phyloP scores from a whole-genome alignment of 2,329 filamentous ascomycete species.

The Colletotrichum costaricense region DNA sequence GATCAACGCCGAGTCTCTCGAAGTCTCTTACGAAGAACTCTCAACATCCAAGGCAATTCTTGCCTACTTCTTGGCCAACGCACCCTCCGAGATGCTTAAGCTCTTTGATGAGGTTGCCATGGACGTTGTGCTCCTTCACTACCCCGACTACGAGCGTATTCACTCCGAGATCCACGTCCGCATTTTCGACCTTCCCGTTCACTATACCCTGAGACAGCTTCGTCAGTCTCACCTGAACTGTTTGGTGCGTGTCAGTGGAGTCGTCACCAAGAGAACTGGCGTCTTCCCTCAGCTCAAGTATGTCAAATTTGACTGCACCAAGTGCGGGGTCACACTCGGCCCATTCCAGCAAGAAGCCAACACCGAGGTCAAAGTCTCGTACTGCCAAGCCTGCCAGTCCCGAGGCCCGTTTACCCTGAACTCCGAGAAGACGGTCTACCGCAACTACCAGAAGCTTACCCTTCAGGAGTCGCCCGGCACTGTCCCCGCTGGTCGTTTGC shows the following conservation, averaged over 20 bases:
- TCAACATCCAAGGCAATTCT: slow-evolving; percentile 91
- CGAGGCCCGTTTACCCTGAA: slow-evolving; percentile 95
- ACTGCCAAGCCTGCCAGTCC: slow-evolving; percentile 96
- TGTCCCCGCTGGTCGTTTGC: slow-evolving; percentile 93
- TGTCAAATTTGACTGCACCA: slow-evolving; percentile 96
- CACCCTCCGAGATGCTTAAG: slow-evolving; percentile 93
- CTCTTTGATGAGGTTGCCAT: slow-evolving; percentile 97
- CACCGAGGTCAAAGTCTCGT: slow-evolving; percentile 94
- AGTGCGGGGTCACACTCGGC: slow-evolving; percentile 90
- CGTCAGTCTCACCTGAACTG: slow-evolving; percentile 97
- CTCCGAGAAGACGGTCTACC: slow-evolving; percentile 97
- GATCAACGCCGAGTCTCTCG: slow-evolving; percentile 93
- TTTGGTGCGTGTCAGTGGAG: slow-evolving; percentile 91
- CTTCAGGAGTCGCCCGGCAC: slow-evolving; percentile 97
- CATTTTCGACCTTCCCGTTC: slow-evolving; percentile 92
- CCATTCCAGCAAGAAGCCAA: slow-evolving; percentile 98
- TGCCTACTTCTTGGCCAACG: slow-evolving; percentile 95
- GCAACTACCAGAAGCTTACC: slow-evolving; percentile 98
- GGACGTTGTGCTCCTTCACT: slow-evolving; percentile 95
- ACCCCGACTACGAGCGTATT: slow-evolving; percentile 97
- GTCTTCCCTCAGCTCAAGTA: slow-evolving; percentile 99
- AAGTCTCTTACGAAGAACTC: slow-evolving; percentile 95
- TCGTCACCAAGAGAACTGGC: slow-evolving; percentile 92
- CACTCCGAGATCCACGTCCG: slow-evolving; percentile 98
- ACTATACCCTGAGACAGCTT: slow-evolving; percentile 94